phyloP scores from a whole-genome alignment of 192 early-diverging fungal species.

The Linderina pennispora region DNA sequence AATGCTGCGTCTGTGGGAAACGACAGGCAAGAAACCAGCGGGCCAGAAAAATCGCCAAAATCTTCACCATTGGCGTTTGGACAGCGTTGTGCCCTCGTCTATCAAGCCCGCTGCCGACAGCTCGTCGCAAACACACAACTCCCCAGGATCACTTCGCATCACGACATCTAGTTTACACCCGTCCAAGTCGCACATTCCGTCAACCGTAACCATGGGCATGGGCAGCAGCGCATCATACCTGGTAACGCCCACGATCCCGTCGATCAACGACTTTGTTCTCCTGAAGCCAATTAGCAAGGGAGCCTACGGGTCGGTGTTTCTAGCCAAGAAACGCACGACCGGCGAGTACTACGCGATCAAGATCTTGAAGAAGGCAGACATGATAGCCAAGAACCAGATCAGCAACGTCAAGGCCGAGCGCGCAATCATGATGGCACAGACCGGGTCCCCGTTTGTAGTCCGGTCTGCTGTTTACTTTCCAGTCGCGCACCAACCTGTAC shows the following conservation, averaged over 20 bases:
- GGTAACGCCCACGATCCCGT: slow-evolving; percentile 59
- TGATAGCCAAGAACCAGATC: slow-evolving; percentile 81
- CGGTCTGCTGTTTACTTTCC: slow-evolving; percentile 84
- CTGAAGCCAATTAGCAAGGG: slow-evolving; percentile 88
- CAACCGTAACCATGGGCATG: no score
- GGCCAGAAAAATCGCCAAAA: no score
- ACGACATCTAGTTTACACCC: slow-evolving; percentile 7
- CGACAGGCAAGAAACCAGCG: no score
- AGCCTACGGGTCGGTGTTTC: slow-evolving; percentile 85
- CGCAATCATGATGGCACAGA: slow-evolving; percentile 75
- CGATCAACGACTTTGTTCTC: slow-evolving; percentile 83
- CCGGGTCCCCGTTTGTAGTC: slow-evolving; percentile 81
- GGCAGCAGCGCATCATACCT: slow-evolving; percentile 8
- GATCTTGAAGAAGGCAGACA: slow-evolving; percentile 81
- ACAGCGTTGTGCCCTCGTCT: no score
- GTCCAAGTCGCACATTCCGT: no score
- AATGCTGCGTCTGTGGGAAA: no score
- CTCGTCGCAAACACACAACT: no score
- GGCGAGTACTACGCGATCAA: slow-evolving; percentile 88
- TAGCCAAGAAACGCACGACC: slow-evolving; percentile 76
- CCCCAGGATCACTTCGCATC: no score
- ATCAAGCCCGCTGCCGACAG: no score
- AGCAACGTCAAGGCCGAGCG: slow-evolving; percentile 41
- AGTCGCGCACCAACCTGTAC: slow-evolving; percentile 79
- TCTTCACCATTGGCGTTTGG: no score